Evolutionary conservation across 768 basidiomycete genomes (phyloP).

Genomic region (Lentinula edodes): DNA sequence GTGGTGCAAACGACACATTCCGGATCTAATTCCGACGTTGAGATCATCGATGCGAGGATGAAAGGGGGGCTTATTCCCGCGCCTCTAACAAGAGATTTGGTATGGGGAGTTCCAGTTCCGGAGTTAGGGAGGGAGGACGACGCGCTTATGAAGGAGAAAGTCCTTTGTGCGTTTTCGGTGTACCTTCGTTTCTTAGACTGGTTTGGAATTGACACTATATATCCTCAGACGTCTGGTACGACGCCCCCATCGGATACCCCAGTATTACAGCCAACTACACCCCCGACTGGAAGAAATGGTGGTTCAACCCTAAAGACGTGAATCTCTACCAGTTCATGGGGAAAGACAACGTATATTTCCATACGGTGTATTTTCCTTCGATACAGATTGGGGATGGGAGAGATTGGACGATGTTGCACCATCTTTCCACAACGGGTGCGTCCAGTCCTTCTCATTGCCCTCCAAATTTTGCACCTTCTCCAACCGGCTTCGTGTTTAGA

Average conservation of each 20-base stretch:
- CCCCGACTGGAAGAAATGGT: slow-evolving; percentile 94
- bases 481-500: slow-evolving; percentile 39
- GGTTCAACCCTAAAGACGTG: slow-evolving; percentile 89
- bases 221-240: slow-evolving; percentile 58
- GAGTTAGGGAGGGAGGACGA: slow-evolving; percentile 63
- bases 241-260: slow-evolving; percentile 94
- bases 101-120: slow-evolving; percentile 96
- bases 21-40: slow-evolving; percentile 63
- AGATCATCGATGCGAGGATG: slow-evolving; percentile 84
- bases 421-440: slow-evolving; percentile 91
- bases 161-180: slow-evolving; percentile 70
- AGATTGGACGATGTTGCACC: slow-evolving; percentile 90
- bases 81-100: slow-evolving; percentile 88
- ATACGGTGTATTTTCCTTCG: slow-evolving; percentile 92
- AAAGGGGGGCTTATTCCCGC: slow-evolving; percentile 82
- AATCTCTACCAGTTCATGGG: slow-evolving; percentile 99
- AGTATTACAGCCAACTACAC: slow-evolving; percentile 97
- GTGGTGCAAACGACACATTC: slow-evolving; percentile 42
- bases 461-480: no score
- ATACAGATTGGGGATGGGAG: slow-evolving; percentile 86
- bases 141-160: slow-evolving; percentile 87
- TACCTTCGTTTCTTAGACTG: background rate
- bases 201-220: background rate
- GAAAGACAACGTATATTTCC: slow-evolving; percentile 99
- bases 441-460: background rate